Percentiles rank a stretch among this genome's conserved stretches.
Conservation (phyloP, 768 basidiomycete genomes). For the Cyathus striatus region DNA sequence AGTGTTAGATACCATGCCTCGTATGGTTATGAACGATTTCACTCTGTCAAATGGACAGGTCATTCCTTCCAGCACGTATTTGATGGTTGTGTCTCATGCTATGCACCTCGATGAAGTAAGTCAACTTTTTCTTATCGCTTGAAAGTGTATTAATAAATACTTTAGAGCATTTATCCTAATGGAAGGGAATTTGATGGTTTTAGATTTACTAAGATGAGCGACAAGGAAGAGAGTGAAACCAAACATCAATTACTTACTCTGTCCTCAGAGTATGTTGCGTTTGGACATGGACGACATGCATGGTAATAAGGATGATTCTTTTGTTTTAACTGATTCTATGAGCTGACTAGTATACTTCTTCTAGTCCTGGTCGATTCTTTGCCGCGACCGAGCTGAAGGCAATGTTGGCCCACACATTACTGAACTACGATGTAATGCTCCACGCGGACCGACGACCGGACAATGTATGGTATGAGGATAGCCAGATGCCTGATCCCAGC, state of each 20-base stretch:
- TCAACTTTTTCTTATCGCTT: background rate
- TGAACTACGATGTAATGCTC: conserved; percentile 35
- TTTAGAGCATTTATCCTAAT: conserved; percentile 32
- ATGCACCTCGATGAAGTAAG: conserved; percentile 17
- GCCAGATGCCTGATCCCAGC: conserved; percentile 20
- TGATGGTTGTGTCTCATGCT: conserved; percentile 14
- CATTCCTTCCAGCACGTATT: conserved; percentile 18
- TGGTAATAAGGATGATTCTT: conserved; percentile 14
- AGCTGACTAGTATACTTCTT: background rate
- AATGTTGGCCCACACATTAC: conserved; percentile 31
- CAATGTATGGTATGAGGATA: conserved; percentile 6
- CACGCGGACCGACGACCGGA: conserved; percentile 15
- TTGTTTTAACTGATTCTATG: too few relatives aligned
- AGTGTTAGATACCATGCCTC: conserved; percentile 13
- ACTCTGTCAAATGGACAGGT: conserved; percentile 20
- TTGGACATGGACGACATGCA: too few relatives aligned
- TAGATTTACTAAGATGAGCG: conserved; percentile 36
- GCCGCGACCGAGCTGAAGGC: too few relatives aligned
- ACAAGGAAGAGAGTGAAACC: conserved; percentile 19
- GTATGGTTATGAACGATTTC: conserved; percentile 17
- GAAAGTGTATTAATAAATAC: background rate
- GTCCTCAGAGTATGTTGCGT: too few relatives aligned
- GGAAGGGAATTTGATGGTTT: conserved; percentile 39
- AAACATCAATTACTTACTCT: conserved; percentile 29
- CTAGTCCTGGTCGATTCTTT: conserved; percentile 38